Percentiles rank a stretch among this genome's conserved stretches.
phyloP scores from a whole-genome alignment of 2,329 filamentous ascomycete genomes.

The Penicillium nordicum region DNA sequence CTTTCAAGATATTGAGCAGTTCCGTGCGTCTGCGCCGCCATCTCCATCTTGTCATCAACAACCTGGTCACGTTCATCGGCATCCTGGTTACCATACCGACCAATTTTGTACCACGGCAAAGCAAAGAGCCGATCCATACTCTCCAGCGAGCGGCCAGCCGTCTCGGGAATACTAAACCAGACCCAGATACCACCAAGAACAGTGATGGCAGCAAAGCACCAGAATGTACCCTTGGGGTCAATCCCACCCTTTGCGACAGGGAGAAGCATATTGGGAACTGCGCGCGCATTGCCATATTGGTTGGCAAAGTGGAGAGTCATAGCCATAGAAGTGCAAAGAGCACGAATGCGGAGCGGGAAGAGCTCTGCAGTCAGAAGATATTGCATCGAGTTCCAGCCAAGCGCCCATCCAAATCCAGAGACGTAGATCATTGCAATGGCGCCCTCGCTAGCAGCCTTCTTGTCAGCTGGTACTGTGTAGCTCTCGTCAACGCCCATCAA shows the following conservation, averaged over 20 bases:
- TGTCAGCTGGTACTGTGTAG: slow-evolving; percentile 47
- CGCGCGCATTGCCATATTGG: slow-evolving; percentile 73
- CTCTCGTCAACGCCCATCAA: slow-evolving; percentile 48
- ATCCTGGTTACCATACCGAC: slow-evolving; percentile 41
- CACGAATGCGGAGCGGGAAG: slow-evolving; percentile 70
- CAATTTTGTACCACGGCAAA: slow-evolving; percentile 72
- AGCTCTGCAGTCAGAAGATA: slow-evolving; percentile 75
- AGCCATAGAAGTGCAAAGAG: slow-evolving; percentile 65
- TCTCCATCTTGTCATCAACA: slow-evolving; percentile 26
- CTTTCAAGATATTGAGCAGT: slow-evolving; percentile 19
- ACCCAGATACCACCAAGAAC: slow-evolving; percentile 67
- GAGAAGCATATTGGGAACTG: slow-evolving; percentile 72
- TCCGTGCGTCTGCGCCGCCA: slow-evolving; percentile 12
- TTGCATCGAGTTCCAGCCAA: slow-evolving; percentile 73
- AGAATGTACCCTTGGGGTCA: slow-evolving; percentile 66
- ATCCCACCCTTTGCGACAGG: slow-evolving; percentile 36
- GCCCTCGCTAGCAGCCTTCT: slow-evolving; percentile 56
- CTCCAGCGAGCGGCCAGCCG: slow-evolving; percentile 54
- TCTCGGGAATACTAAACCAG: slow-evolving; percentile 70
- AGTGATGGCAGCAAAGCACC: slow-evolving; percentile 69
- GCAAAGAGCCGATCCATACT: slow-evolving; percentile 70
- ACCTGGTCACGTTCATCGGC: slow-evolving; percentile 28
- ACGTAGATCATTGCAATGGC: slow-evolving; percentile 73
- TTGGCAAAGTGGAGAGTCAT: slow-evolving; percentile 79
- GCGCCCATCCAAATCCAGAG: slow-evolving; percentile 65